Evolutionary conservation across 495 filamentous ascomycete species (phyloP).

Genomic region (Penicillium longicatenatum): DNA sequence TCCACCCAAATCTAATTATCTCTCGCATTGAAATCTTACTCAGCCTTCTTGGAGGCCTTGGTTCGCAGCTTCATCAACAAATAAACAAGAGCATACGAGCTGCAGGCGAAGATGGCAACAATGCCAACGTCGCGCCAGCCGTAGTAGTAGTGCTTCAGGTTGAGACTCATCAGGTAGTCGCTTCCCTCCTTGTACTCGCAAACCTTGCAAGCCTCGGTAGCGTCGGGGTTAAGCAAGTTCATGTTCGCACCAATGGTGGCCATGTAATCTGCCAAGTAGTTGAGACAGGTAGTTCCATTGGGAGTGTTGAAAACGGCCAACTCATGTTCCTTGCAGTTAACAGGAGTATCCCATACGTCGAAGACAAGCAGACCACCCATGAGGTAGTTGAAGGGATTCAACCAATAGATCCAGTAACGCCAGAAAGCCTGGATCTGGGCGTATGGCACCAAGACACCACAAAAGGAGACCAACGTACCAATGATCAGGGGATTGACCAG

Average conservation of each 20-base stretch:
- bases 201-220: slow-evolving; percentile 57
- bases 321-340: slow-evolving; percentile 61
- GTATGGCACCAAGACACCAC: slow-evolving; percentile 48
- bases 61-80: slow-evolving; percentile 49
- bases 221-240: slow-evolving; percentile 54
- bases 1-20: neutral
- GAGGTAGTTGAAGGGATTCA: slow-evolving; percentile 72
- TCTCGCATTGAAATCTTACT: slow-evolving; percentile 23
- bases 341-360: slow-evolving; percentile 54
- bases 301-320: slow-evolving; percentile 58
- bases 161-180: slow-evolving; percentile 41
- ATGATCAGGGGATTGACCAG: slow-evolving; percentile 58
- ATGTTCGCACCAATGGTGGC: slow-evolving; percentile 46
- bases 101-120: slow-evolving; percentile 46
- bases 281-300: slow-evolving; percentile 50
- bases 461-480: slow-evolving; percentile 58
- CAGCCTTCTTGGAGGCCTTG: slow-evolving; percentile 44
- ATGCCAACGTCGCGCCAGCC: slow-evolving; percentile 48
- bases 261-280: slow-evolving; percentile 59
- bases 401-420: slow-evolving; percentile 75
- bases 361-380: slow-evolving; percentile 61
- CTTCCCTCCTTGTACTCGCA: slow-evolving; percentile 51
- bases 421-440: slow-evolving; percentile 59
- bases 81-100: slow-evolving; percentile 50
- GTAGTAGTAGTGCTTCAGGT: slow-evolving; percentile 45